phyloP scores from a whole-genome alignment of 2,329 filamentous ascomycete species.

The Teratosphaeria nubilosa region DNA sequence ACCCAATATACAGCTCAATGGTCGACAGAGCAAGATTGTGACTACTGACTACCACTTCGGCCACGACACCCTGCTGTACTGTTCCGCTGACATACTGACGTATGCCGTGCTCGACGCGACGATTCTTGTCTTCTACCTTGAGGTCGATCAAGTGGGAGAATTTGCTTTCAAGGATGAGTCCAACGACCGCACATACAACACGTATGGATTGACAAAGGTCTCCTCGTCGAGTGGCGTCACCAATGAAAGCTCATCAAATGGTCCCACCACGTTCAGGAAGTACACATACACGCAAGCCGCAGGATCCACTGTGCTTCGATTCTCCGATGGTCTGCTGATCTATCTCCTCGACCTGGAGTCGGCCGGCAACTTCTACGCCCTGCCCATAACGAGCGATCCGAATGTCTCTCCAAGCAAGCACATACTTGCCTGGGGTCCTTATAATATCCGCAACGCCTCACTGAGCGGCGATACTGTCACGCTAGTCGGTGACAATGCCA shows the following conservation, averaged over 20 bases:
- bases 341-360: slow-evolving; percentile 28
- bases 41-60: slow-evolving; percentile 51
- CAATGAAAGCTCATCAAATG: neutral
- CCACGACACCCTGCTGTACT: slow-evolving; percentile 42
- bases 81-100: slow-evolving; percentile 46
- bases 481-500: slow-evolving; percentile 27
- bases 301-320: slow-evolving; percentile 24
- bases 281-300: slow-evolving; percentile 10
- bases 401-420: slow-evolving; percentile 28
- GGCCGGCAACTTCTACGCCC: slow-evolving; percentile 31
- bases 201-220: slow-evolving; percentile 7
- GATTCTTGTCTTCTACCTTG: slow-evolving; percentile 30
- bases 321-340: slow-evolving; percentile 27
- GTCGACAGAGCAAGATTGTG: slow-evolving; percentile 52
- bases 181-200: slow-evolving; percentile 1
- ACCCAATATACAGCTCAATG: slow-evolving; percentile 46
- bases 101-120: slow-evolving; percentile 28
- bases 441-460: slow-evolving; percentile 27
- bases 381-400: slow-evolving; percentile 28
- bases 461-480: slow-evolving; percentile 17
- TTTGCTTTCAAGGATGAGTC: slow-evolving; percentile 27
- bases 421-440: slow-evolving; percentile 31
- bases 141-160: slow-evolving; percentile 30
- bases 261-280: slow-evolving; percentile 3
- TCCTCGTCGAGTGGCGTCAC: slow-evolving; percentile 1